A percentile compares a stretch with the other conserved stretches of the same genome.
phyloP scores from a whole-genome alignment of 768 basidiomycete genomes.

The Phaeotremella fagi region DNA sequence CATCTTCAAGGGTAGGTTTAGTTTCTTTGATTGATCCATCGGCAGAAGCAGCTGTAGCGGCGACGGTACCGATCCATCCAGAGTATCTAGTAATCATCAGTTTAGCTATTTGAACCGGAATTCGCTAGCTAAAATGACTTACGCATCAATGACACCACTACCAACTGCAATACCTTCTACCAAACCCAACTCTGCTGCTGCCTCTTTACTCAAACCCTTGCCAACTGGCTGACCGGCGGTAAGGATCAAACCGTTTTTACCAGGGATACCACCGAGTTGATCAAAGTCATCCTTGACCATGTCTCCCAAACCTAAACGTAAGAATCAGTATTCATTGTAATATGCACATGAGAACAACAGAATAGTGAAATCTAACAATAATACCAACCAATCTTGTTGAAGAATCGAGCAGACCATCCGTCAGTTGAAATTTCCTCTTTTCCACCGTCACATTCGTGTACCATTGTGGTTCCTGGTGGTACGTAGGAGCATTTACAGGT shows the following conservation, averaged over 20 bases:
- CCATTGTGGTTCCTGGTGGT: conserved; percentile 55
- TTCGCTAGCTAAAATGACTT: conserved; percentile 34
- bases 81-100: conserved; percentile 57
- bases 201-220: conserved; percentile 66
- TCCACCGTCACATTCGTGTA: conserved; percentile 40
- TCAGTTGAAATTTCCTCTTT: conserved; percentile 50
- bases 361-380: background rate
- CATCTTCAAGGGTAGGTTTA: conserved; percentile 66
- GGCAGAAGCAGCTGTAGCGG: conserved; percentile 58
- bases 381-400: conserved; percentile 74
- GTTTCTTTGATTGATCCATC: conserved; percentile 52
- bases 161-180: conserved; percentile 84
- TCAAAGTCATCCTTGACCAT: conserved; percentile 59
- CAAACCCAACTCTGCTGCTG: conserved; percentile 81
- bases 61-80: conserved; percentile 95
- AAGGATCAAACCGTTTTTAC: conserved; percentile 58
- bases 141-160: conserved; percentile 94
- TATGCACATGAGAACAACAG: background rate
- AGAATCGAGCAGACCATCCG: conserved; percentile 89
- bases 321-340: background rate
- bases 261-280: conserved; percentile 66
- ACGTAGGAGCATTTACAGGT: conserved; percentile 96
- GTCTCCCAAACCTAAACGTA: conserved; percentile 27
- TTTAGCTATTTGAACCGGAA: background rate
- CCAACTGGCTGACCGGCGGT: conserved; percentile 82